A percentile compares a stretch with the other conserved stretches of the same genome.
Conservation (phyloP, 192 early-diverging fungal genomes). For the Backusella australiensis region DNA sequence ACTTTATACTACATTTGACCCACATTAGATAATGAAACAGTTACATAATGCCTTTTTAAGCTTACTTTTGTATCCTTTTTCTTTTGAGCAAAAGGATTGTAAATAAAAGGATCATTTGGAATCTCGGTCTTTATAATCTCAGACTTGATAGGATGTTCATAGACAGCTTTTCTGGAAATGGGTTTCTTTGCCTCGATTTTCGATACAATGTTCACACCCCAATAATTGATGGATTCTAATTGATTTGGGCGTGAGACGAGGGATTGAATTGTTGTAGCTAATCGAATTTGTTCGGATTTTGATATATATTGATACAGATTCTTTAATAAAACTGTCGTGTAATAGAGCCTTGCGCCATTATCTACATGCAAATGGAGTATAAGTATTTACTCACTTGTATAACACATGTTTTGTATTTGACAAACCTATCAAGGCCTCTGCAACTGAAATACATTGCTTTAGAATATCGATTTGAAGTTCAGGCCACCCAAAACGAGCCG, state of each 20-base stretch:
- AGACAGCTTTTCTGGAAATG: constrained; percentile 54
- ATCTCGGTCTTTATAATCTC: constrained; percentile 29
- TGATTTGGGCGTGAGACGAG: constrained; percentile 45
- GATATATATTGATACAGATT: constrained; percentile 58
- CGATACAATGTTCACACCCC: constrained; percentile 56
- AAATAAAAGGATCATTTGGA: constrained; percentile 69
- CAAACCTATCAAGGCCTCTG: constrained; percentile 65
- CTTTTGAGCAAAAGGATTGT: constrained; percentile 68
- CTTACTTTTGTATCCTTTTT: constrained; percentile 51
- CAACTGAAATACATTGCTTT: constrained; percentile 67
- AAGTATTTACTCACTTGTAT: neutral
- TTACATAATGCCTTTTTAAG: neutral
- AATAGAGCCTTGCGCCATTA: constrained; percentile 55
- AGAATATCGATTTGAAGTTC: constrained; percentile 76
- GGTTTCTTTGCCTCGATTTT: constrained; percentile 53
- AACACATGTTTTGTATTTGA: neutral
- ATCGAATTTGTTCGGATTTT: constrained; percentile 60
- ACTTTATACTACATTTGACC: constrained; percentile 22
- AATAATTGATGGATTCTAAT: constrained; percentile 44
- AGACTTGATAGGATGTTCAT: constrained; percentile 46
- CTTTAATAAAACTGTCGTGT: constrained; percentile 61
- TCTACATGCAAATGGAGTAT: constrained; percentile 35
- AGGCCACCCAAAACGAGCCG: constrained; percentile 65
- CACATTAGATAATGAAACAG: neutral
- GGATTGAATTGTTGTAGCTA: constrained; percentile 51